A percentile compares a stretch with the other conserved stretches of the same genome.
Evolutionary conservation across 305 asterid genomes (phyloP).

Genomic region (Fraxinus angustifolia): DNA sequence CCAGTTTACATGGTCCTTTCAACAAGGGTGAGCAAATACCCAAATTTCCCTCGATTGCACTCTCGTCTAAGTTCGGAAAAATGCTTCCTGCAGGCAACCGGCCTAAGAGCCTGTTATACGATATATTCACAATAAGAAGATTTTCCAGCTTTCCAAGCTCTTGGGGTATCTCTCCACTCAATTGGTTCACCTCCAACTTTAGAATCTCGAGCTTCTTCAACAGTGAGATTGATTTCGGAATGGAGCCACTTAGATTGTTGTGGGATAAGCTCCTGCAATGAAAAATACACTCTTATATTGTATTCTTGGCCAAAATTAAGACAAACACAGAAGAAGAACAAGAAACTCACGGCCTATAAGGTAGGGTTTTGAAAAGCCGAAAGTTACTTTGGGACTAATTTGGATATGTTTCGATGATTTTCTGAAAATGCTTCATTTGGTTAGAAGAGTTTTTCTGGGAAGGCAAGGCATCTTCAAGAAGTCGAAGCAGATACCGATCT

Average conservation of each 20-base stretch:
- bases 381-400: neutral
- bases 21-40: conserved; percentile 85
- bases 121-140: conserved; percentile 76
- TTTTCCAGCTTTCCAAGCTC: conserved; percentile 62
- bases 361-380: neutral
- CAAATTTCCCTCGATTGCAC: conserved; percentile 73
- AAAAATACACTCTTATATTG: neutral
- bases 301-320: neutral
- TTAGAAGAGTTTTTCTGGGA: neutral
- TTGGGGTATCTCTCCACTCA: conserved; percentile 89
- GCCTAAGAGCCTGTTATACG: conserved; percentile 75
- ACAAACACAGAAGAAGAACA: neutral
- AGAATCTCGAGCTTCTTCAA: conserved; percentile 73
- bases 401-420: neutral
- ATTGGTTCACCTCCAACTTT: conserved; percentile 71
- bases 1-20: conserved; percentile 71
- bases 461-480: neutral
- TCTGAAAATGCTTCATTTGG: neutral
- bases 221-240: conserved; percentile 64
- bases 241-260: conserved; percentile 61
- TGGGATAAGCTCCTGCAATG: conserved; percentile 83
- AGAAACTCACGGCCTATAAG: neutral
- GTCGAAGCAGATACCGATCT: neutral
- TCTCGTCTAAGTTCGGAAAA: conserved; percentile 66
- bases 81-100: conserved; percentile 67